These are phyloP conservation scores for Mrakia frigida DNA, from an alignment of 768 basidiomycete genomes.

Conservation along the genomic window DNA sequence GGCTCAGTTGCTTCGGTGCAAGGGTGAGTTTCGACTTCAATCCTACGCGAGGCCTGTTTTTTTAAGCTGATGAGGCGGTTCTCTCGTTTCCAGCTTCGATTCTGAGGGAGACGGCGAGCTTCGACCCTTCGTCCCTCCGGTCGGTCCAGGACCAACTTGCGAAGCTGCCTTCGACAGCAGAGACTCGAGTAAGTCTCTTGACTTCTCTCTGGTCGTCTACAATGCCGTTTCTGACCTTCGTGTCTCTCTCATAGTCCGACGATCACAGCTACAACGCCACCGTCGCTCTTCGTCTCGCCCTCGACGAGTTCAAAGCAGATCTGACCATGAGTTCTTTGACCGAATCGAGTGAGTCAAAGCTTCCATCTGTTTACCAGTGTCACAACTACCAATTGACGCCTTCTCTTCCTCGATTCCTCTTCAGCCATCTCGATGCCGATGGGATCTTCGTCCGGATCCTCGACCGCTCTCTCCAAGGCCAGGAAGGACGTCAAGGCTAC, in stretches of 20 bases:
- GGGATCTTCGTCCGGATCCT: slow-evolving; percentile 57
- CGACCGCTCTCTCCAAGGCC: slow-evolving; percentile 47
- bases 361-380: background rate
- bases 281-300: slow-evolving; percentile 69
- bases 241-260: slow-evolving; percentile 54
- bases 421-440: slow-evolving; percentile 78
- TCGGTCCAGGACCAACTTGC: slow-evolving; percentile 39
- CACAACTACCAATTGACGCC: background rate
- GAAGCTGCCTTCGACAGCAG: slow-evolving; percentile 53
- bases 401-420: background rate
- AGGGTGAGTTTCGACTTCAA: slow-evolving; percentile 34
- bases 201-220: background rate
- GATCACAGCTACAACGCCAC: slow-evolving; percentile 69
- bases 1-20: slow-evolving; percentile 39
- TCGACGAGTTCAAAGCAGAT: slow-evolving; percentile 72
- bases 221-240: background rate
- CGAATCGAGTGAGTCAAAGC: slow-evolving; percentile 70
- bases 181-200: slow-evolving; percentile 55
- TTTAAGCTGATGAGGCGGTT: background rate
- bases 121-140: slow-evolving; percentile 52
- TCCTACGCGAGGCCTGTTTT: no score
- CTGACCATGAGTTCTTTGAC: slow-evolving; percentile 84
- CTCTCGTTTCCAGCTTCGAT: slow-evolving; percentile 28
- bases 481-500: slow-evolving; percentile 57
- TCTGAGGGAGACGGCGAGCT: slow-evolving; percentile 44